Percentiles rank a stretch among this genome's conserved stretches.
These are phyloP conservation scores for Anisodus tanguticus DNA, from an alignment of 257 asterid species.

Conservation along the genomic window DNA sequence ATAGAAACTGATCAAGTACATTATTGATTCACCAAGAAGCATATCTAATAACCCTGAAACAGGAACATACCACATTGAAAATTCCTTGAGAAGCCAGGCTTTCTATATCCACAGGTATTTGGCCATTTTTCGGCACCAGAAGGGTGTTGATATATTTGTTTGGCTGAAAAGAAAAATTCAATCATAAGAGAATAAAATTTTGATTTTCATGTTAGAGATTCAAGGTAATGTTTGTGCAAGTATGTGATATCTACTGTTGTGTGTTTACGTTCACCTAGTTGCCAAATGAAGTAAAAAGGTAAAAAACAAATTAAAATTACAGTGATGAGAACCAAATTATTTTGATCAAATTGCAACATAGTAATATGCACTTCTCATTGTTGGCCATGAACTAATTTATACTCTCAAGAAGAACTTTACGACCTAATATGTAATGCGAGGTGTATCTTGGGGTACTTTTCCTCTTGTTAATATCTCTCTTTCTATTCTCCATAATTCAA, in stretches of 20 bases:
- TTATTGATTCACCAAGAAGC: conserved; percentile 10
- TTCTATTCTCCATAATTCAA: background rate
- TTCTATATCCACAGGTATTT: conserved; percentile 64
- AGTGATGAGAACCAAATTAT: background rate
- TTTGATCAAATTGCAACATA: background rate
- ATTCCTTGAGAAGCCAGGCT: conserved; percentile 70
- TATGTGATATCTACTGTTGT: conserved; percentile 21
- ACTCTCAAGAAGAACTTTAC: background rate
- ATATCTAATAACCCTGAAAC: conserved; percentile 11
- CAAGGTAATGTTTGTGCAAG: conserved; percentile 6
- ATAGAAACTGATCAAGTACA: conserved; percentile 23
- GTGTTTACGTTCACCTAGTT: background rate
- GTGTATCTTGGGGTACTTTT: background rate
- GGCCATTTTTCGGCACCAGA: conserved; percentile 75
- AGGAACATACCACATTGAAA: conserved; percentile 59
- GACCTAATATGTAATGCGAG: background rate
- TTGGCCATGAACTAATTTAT: background rate
- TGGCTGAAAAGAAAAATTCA: conserved; percentile 57
- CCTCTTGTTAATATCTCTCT: background rate
- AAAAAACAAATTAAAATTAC: background rate
- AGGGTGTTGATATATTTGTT: conserved; percentile 74
- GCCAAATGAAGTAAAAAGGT: background rate
- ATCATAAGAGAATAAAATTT: conserved; percentile 22
- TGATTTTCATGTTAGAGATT: background rate
- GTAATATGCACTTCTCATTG: conserved; percentile 14